Conservation (phyloP, 169 alveolate species). For the Plasmodium vinckei region DNA sequence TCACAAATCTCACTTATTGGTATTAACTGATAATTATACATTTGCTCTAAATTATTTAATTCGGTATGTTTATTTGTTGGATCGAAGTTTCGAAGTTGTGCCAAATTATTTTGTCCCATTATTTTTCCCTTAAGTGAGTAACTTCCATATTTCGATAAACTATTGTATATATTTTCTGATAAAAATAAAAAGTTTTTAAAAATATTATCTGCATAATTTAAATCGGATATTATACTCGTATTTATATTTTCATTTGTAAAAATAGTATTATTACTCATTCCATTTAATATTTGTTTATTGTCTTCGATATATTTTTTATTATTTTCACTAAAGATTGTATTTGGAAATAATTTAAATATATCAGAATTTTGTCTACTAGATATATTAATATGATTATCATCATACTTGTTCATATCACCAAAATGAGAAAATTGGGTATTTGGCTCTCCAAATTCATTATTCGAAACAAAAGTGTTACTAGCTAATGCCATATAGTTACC, state of each 20-base stretch:
- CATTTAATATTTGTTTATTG: too few species aligned
- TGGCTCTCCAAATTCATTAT: too few species aligned
- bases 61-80: background rate
- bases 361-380: too few species aligned
- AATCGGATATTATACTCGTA: background rate
- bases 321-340: too few species aligned
- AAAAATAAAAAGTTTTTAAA: constrained; percentile 21
- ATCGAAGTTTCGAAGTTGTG: background rate
- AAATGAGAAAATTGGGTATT: too few species aligned
- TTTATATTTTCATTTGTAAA: constrained; percentile 18
- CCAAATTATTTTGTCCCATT: background rate
- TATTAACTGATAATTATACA: too few species aligned
- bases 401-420: too few species aligned
- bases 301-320: too few species aligned
- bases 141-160: constrained; percentile 17
- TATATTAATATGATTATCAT: too few species aligned
- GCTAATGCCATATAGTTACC: background rate
- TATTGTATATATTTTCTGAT: constrained; percentile 26
- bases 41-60: background rate
- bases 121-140: background rate
- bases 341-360: too few species aligned
- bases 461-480: too few species aligned
- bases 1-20: too few species aligned
- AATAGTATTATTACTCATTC: background rate
- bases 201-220: constrained; percentile 39